Evolutionary conservation across 495 filamentous ascomycete species (phyloP), one percentile per base, ranked within the genome.

Genomic region (Terfezia claveryi): DNA sequence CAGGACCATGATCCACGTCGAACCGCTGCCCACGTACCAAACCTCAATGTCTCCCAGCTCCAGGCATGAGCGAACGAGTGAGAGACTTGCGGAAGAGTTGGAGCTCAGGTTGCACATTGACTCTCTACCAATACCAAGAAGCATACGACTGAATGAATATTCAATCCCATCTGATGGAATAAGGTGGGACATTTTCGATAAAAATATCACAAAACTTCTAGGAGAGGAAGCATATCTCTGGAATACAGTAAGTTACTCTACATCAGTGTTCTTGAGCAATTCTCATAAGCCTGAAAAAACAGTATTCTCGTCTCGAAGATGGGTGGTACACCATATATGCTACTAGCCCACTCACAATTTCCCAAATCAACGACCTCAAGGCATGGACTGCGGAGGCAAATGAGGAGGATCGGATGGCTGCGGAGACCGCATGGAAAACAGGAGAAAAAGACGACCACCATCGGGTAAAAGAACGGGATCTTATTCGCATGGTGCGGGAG

Each of bases 151-250:
- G 50, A 32, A 1, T 37, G 5, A 10, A 36, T 17, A 27, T 38
- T 58, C 37, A 55, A 66, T 62, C 7, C 41, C 41, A 46, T 14
- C 41, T 3, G 41, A 46, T 20, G 41, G 41, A 46, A 46, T 46
- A 14, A 14, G 41, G 8, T 46, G 41, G 41, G 41, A 46, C 17
- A 20, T 46, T 14, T 14, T 46, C 16, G 41, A 46, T 46, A 14
- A 20, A 14, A 46, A 14, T 20, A 46, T 46, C 12, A 14, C 41
- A 4, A 20, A 14, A 5, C 17, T 46, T 14, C 41, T 46, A 14
- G 41, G 41, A 20, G 41, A 46, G 17, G 41, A 46, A 20, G 8
- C 41, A 46, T 46, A 46, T 20, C 12, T 46, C 14, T 46, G 41
- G 41, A 46, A 46, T 3, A 2, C 41, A 14, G 41, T 46, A 46